Conservation (phyloP, 495 filamentous ascomycete genomes). For the Symbiotaphrina buchneri region DNA sequence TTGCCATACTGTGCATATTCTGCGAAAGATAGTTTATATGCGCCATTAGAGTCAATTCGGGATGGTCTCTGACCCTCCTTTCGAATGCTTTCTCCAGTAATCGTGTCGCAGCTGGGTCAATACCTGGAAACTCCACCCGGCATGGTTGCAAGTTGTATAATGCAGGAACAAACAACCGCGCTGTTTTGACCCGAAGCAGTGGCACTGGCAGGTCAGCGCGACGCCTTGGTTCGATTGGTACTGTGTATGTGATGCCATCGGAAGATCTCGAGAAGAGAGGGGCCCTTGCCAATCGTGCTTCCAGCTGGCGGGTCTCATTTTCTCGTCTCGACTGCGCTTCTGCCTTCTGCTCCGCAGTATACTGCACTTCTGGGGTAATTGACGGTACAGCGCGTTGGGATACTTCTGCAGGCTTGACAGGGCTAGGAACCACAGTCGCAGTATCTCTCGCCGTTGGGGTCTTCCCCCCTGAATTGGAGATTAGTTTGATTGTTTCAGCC, state of each 20-base stretch:
- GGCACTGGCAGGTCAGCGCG: slow-evolving; percentile 33
- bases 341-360: slow-evolving; percentile 31
- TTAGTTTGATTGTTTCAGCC: slow-evolving; percentile 56
- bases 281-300: slow-evolving; percentile 51
- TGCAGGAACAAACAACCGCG: slow-evolving; percentile 47
- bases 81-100: slow-evolving; percentile 42
- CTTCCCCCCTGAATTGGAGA: slow-evolving; percentile 30
- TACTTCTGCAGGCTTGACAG: neutral
- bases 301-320: slow-evolving; percentile 47
- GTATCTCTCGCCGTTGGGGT: neutral
- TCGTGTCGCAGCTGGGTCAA: slow-evolving; percentile 33
- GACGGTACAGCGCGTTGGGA: slow-evolving; percentile 3
- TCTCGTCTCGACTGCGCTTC: slow-evolving; percentile 40
- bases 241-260: slow-evolving; percentile 45
- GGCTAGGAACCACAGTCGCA: neutral
- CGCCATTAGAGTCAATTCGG: slow-evolving; percentile 41
- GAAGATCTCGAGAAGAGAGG: slow-evolving; percentile 44
- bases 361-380: slow-evolving; percentile 16
- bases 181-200: slow-evolving; percentile 37
- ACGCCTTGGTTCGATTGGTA: slow-evolving; percentile 51
- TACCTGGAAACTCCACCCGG: slow-evolving; percentile 38
- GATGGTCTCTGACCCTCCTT: slow-evolving; percentile 28
- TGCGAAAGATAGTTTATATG: slow-evolving; percentile 58
- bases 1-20: slow-evolving; percentile 49
- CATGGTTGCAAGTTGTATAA: slow-evolving; percentile 53